Conservation (phyloP, 2,329 filamentous ascomycete genomes). For the Exserohilum rostratum region DNA sequence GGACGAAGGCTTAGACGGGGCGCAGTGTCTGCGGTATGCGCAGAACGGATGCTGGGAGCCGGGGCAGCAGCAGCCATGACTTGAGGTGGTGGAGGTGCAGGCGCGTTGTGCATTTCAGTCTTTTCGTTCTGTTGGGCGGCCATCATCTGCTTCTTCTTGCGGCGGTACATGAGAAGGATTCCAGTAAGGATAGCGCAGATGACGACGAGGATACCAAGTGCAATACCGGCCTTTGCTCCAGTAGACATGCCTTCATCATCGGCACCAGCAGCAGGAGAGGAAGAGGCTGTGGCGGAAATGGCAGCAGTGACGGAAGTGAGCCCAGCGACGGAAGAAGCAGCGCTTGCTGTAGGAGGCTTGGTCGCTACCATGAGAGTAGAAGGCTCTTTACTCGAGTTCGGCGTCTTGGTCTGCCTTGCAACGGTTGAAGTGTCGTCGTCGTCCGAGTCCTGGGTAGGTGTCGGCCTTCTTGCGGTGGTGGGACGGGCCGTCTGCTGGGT, state of each 20-base stretch:
- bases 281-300: conserved; percentile 33
- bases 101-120: conserved; percentile 36
- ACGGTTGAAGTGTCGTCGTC: background rate
- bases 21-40: conserved; percentile 61
- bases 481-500: conserved; percentile 24
- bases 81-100: conserved; percentile 36
- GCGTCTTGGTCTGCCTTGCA: conserved; percentile 21
- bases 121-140: conserved; percentile 52
- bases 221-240: conserved; percentile 77
- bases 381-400: conserved; percentile 21
- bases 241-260: conserved; percentile 50
- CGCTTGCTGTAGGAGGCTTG: conserved; percentile 28
- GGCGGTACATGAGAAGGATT: conserved; percentile 73
- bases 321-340: conserved; percentile 23
- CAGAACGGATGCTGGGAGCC: conserved; percentile 49
- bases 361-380: conserved; percentile 38
- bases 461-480: conserved; percentile 26
- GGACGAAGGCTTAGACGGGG: conserved; percentile 86
- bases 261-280: conserved; percentile 19
- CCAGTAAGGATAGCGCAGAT: conserved; percentile 70
- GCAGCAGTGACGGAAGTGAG: conserved; percentile 32
- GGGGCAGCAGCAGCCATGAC: conserved; percentile 17
- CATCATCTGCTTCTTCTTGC: conserved; percentile 68
- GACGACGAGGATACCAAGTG: conserved; percentile 77
- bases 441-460: conserved; percentile 20